Conservation (phyloP, 345 rosid species). For the Raphanus sativus region DNA sequence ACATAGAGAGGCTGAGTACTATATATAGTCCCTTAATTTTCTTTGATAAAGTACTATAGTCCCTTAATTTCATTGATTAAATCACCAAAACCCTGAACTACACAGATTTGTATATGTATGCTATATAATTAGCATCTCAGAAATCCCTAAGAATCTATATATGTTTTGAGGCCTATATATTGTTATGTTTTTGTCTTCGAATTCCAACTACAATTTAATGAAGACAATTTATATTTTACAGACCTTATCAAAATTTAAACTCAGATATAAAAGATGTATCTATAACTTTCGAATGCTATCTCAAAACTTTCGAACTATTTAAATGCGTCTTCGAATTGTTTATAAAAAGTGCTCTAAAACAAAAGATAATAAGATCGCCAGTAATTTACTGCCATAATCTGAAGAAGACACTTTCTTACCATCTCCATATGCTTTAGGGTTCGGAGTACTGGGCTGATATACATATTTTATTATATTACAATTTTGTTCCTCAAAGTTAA, state of each 20-base stretch:
- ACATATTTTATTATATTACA: neutral
- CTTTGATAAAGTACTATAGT: neutral
- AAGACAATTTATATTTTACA: neutral
- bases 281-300: neutral
- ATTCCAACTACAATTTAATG: neutral
- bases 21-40: neutral
- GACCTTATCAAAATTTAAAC: neutral
- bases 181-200: neutral
- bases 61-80: neutral
- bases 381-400: neutral
- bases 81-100: neutral
- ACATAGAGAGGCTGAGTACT: neutral
- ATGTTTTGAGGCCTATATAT: neutral
- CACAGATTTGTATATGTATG: neutral
- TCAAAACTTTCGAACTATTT: neutral
- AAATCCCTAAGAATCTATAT: neutral
- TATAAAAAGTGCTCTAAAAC: neutral
- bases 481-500: no score
- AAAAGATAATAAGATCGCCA: neutral
- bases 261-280: neutral
- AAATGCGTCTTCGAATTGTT: neutral
- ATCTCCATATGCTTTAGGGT: slow-evolving; percentile 13
- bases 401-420: neutral
- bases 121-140: neutral
- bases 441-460: neutral